phyloP scores from a whole-genome alignment of 2,329 filamentous ascomycete species.

The Claviceps pazoutovae region DNA sequence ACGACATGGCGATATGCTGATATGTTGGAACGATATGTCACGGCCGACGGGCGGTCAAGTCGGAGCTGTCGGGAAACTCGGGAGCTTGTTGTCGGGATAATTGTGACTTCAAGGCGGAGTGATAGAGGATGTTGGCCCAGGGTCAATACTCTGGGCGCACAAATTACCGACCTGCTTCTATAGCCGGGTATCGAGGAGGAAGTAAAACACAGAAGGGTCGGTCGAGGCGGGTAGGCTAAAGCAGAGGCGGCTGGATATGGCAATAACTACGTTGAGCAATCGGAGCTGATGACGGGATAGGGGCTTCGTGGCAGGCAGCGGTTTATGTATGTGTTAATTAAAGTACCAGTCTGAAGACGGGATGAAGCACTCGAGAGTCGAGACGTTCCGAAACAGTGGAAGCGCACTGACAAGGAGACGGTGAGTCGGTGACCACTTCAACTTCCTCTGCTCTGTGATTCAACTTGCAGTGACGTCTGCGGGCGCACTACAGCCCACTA shows the following conservation, averaged over 20 bases:
- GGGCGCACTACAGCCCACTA: not conserved
- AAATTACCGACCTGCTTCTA: too few relatives aligned
- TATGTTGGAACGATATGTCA: not conserved
- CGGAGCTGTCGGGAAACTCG: not conserved
- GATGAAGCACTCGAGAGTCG: too few relatives aligned
- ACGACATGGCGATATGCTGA: conserved; percentile 19
- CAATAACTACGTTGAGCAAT: not conserved
- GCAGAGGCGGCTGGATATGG: not conserved
- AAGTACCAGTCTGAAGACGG: too few relatives aligned
- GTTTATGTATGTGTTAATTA: too few relatives aligned
- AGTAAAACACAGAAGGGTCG: not conserved
- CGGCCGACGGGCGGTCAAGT: not conserved
- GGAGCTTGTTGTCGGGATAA: not conserved
- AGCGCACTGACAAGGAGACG: not conserved
- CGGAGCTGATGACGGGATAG: not conserved
- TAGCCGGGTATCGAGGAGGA: not conserved
- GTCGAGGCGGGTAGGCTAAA: not conserved
- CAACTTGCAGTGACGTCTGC: not conserved
- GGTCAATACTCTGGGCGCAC: too few relatives aligned
- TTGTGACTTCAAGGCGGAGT: not conserved
- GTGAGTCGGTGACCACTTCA: not conserved
- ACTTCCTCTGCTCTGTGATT: not conserved
- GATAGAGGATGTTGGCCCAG: not conserved
- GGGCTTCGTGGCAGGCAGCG: not conserved
- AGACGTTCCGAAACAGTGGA: too few relatives aligned